phyloP scores from a whole-genome alignment of 2,329 filamentous ascomycete genomes.

The Fusarium sp. region DNA sequence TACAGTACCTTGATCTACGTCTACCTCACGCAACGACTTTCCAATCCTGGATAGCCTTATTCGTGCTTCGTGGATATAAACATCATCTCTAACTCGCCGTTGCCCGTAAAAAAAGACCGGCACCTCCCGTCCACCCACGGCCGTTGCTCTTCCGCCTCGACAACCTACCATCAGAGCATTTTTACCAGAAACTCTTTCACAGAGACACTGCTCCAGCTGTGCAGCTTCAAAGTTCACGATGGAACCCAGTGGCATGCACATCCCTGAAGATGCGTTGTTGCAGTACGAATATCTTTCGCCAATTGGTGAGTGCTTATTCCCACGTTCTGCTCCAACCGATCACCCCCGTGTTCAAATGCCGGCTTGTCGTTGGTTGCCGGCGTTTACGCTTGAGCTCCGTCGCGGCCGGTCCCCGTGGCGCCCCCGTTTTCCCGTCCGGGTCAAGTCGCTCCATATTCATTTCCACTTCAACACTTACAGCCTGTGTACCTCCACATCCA shows the following conservation, averaged over 20 bases:
- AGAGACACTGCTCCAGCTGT: slow-evolving; percentile 41
- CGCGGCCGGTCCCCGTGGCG: slow-evolving; percentile 45
- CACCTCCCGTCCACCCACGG: slow-evolving; percentile 30
- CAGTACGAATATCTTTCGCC: slow-evolving; percentile 62
- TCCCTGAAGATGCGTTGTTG: slow-evolving; percentile 61
- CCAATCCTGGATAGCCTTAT: slow-evolving; percentile 45
- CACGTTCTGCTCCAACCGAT: slow-evolving; percentile 56
- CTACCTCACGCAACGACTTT: slow-evolving; percentile 47
- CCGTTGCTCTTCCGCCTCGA: slow-evolving; percentile 28
- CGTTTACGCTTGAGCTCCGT: slow-evolving; percentile 45
- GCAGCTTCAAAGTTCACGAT: slow-evolving; percentile 48
- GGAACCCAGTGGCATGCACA: slow-evolving; percentile 59
- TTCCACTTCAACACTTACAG: slow-evolving; percentile 22
- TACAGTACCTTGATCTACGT: background rate
- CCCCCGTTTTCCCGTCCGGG: slow-evolving; percentile 44
- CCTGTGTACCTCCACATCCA: slow-evolving; percentile 19
- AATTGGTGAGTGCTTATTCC: slow-evolving; percentile 64
- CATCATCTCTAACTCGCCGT: slow-evolving; percentile 23
- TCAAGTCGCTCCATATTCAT: slow-evolving; percentile 36
- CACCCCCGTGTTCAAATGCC: slow-evolving; percentile 60
- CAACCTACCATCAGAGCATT: slow-evolving; percentile 32
- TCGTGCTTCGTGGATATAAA: slow-evolving; percentile 25
- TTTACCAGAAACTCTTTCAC: slow-evolving; percentile 23
- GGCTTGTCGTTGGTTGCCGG: slow-evolving; percentile 60
- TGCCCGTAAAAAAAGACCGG: slow-evolving; percentile 26